Evolutionary conservation across 495 filamentous ascomycete genomes (phyloP).

Genomic region (Aspergillus asperescens): DNA sequence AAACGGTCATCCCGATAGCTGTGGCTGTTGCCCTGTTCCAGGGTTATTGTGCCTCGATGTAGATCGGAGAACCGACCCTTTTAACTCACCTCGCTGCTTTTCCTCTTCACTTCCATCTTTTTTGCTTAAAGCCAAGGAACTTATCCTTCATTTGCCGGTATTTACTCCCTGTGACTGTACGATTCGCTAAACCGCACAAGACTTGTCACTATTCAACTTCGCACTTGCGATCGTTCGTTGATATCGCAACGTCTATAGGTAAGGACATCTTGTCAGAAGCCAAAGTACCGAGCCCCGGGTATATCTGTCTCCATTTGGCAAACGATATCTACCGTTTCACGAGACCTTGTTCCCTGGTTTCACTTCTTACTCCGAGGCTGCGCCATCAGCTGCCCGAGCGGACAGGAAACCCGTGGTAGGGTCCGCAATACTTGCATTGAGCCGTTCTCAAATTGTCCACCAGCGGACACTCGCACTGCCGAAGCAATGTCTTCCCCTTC

Average conservation of each 20-base stretch:
- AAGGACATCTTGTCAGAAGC: not conserved
- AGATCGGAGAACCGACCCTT: slow-evolving; percentile 8
- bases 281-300: not conserved
- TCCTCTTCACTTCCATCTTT: not conserved
- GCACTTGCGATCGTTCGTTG: not conserved
- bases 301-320: not conserved
- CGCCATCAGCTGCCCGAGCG: slow-evolving; percentile 2
- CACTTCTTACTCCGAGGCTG: not conserved
- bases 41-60: slow-evolving; percentile 11
- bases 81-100: not conserved
- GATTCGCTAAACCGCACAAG: not conserved
- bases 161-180: not conserved
- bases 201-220: not conserved
- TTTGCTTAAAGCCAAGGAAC: not conserved
- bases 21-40: slow-evolving; percentile 11
- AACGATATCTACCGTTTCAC: not conserved
- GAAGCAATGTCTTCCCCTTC: slow-evolving; percentile 29
- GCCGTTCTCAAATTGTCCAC: not conserved
- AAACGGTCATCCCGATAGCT: slow-evolving; percentile 1
- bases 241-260: not conserved
- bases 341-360: not conserved
- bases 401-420: not conserved
- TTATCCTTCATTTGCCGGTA: not conserved
- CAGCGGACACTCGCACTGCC: not conserved
- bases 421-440: slow-evolving; percentile 1